These are phyloP conservation scores for Lumnitzera racemosa DNA, from an alignment of 345 rosid genomes.

Conservation along the genomic window DNA sequence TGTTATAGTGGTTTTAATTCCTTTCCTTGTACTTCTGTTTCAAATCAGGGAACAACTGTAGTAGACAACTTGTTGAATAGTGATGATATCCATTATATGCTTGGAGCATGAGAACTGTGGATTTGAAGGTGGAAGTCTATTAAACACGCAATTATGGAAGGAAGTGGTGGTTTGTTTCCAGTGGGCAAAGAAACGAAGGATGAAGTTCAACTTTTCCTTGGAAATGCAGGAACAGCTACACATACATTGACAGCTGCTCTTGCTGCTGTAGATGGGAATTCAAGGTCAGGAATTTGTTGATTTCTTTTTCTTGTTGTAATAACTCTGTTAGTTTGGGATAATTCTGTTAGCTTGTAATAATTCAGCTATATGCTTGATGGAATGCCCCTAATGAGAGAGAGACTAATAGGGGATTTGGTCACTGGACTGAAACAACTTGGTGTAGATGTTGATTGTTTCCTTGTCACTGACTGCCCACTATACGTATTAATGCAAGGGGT, in stretches of 20 bases:
- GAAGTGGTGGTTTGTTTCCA: conserved; percentile 76
- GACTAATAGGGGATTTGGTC: conserved; percentile 91
- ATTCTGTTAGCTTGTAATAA: neutral
- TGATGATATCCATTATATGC: conserved; percentile 89
- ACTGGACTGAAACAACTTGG: conserved; percentile 90
- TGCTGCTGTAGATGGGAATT: conserved; percentile 84
- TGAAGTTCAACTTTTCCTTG: conserved; percentile 77
- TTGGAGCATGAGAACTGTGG: conserved; percentile 73
- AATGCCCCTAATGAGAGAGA: conserved; percentile 91
- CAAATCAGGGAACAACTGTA: conserved; percentile 68
- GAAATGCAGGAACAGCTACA: conserved; percentile 97
- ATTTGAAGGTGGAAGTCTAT: conserved; percentile 35
- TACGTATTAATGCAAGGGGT: conserved; percentile 65
- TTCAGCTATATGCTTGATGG: conserved; percentile 89
- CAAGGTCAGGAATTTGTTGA: conserved; percentile 36
- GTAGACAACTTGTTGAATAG: conserved; percentile 87
- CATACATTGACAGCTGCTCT: conserved; percentile 93
- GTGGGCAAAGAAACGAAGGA: conserved; percentile 42
- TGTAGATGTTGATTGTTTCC: conserved; percentile 66
- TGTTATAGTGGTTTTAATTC: too few relatives aligned
- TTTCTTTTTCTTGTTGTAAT: neutral
- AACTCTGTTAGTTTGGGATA: neutral
- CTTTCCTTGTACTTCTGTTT: neutral
- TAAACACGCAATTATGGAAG: conserved; percentile 67
- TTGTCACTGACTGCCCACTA: conserved; percentile 88